A percentile compares a stretch with the other conserved stretches of the same genome.
phyloP scores from a whole-genome alignment of 768 basidiomycete species.

The Russula abietina region DNA sequence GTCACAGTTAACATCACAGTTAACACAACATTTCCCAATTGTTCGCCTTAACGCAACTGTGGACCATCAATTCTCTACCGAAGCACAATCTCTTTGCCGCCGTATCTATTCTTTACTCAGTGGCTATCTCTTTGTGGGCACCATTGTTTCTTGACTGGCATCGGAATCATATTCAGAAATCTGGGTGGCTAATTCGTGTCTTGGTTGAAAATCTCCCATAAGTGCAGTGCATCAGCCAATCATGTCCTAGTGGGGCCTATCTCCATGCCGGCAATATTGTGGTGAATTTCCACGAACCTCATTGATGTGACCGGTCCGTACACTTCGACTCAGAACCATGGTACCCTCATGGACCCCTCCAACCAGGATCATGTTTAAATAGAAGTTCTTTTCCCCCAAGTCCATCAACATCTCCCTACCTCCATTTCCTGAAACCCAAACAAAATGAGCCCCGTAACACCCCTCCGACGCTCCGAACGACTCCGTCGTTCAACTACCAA shows the following conservation, averaged over 20 bases:
- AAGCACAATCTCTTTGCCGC: background rate
- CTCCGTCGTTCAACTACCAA: background rate
- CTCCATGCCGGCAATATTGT: background rate
- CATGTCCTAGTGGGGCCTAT: background rate
- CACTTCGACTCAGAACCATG: background rate
- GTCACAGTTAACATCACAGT: no score
- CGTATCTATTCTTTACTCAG: background rate
- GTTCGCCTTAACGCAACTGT: background rate
- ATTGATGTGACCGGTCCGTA: background rate
- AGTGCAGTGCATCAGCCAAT: no score
- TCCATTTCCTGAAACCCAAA: background rate
- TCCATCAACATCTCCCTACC: background rate
- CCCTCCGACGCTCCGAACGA: background rate
- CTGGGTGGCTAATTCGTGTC: background rate
- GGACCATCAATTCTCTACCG: background rate
- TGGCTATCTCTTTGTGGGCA: background rate
- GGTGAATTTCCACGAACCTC: background rate
- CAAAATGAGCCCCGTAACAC: background rate
- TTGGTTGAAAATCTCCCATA: background rate
- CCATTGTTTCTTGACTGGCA: background rate
- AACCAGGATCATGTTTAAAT: background rate
- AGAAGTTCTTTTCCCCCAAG: background rate
- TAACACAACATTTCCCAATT: background rate
- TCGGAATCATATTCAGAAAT: background rate
- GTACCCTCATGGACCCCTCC: background rate